Evolutionary conservation across 1,139 yeast genomes (phyloP).

Genomic region (Hanseniaspora sp.): DNA sequence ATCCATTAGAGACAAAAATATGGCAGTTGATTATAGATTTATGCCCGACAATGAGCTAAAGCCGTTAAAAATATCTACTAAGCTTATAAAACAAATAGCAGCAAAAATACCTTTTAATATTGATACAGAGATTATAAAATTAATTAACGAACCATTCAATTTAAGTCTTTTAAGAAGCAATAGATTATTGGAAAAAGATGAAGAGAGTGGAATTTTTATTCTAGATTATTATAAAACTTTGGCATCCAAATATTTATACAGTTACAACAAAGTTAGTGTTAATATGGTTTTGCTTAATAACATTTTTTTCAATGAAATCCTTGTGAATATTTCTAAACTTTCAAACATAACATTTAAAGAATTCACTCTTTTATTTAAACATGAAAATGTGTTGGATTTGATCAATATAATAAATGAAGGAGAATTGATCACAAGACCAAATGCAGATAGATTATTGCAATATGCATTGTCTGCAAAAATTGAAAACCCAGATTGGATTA

Average conservation of each 20-base stretch:
- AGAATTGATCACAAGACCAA: constrained; percentile 36
- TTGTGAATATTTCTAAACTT: constrained; percentile 28
- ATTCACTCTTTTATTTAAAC: constrained; percentile 35
- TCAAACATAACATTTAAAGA: constrained; percentile 34
- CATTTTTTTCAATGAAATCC: constrained; percentile 4
- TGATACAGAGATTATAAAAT: constrained; percentile 42
- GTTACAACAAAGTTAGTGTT: neutral
- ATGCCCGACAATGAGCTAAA: constrained; percentile 92
- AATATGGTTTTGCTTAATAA: constrained; percentile 8
- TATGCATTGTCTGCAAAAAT: constrained; percentile 42
- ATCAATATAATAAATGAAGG: constrained; percentile 6
- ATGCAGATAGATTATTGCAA: constrained; percentile 54
- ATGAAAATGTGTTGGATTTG: constrained; percentile 25
- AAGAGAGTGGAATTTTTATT: neutral
- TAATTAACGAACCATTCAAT: constrained; percentile 44
- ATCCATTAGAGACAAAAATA: constrained; percentile 64
- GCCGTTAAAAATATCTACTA: constrained; percentile 37
- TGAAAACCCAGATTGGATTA: constrained; percentile 26
- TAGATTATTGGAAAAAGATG: constrained; percentile 30
- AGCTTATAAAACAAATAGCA: constrained; percentile 34
- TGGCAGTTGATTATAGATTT: constrained; percentile 75
- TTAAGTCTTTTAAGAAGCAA: constrained; percentile 49
- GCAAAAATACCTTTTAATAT: constrained; percentile 50
- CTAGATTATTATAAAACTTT: constrained; percentile 3
- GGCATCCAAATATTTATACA: constrained; percentile 6